Conservation (phyloP, 371 early-diverging fungal genomes). For the Haplosporangium sp. region DNA sequence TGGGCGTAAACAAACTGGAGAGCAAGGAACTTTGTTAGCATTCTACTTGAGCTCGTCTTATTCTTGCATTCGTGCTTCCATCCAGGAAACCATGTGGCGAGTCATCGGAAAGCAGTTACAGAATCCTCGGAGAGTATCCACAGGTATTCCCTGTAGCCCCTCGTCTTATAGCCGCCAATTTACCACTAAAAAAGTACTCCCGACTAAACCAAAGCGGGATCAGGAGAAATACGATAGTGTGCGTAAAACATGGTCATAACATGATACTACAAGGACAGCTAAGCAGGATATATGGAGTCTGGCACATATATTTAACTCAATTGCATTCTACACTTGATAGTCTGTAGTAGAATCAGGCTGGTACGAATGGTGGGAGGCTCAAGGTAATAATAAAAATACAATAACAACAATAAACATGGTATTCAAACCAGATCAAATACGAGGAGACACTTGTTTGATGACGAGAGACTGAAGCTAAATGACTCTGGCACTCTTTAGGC, state of each 20-base stretch:
- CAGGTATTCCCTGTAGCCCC: not conserved
- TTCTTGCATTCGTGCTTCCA: slow-evolving; percentile 16
- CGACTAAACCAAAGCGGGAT: slow-evolving; percentile 32
- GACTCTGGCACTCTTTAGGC: slow-evolving; percentile 8
- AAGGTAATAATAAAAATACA: slow-evolving; percentile 51
- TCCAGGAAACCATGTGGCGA: slow-evolving; percentile 38
- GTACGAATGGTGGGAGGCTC: slow-evolving; percentile 79
- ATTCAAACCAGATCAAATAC: not conserved
- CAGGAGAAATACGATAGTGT: slow-evolving; percentile 54
- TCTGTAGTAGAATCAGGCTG: slow-evolving; percentile 71
- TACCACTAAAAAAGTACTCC: not conserved
- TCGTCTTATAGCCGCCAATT: slow-evolving; percentile 10
- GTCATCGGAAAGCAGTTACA: slow-evolving; percentile 33
- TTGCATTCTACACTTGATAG: slow-evolving; percentile 18
- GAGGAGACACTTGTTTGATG: not conserved
- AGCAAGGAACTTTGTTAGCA: not conserved
- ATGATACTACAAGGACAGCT: not conserved
- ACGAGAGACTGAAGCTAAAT: not conserved
- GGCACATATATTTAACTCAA: not conserved
- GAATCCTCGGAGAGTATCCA: not conserved
- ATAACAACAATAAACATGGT: too few species aligned
- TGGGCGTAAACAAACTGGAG: slow-evolving; percentile 14
- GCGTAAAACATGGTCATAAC: not conserved
- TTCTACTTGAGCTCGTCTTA: too few species aligned
- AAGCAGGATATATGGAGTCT: not conserved